Conservation (phyloP, 441 rosid genomes). For the Arabidopsis hybrid region DNA sequence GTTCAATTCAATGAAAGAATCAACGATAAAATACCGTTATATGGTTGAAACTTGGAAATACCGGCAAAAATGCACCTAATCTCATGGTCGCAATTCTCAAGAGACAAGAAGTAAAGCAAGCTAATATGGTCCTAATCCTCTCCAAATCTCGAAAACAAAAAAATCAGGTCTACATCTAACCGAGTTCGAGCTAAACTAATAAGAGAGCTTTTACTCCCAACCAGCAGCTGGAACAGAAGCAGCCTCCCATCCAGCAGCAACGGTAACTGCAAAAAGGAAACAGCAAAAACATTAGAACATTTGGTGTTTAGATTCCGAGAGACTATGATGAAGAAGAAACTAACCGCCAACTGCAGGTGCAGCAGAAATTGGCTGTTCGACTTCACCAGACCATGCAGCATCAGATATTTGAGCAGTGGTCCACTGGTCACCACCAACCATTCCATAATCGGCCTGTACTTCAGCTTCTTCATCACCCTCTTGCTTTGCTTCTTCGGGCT, state of each 20-base stretch:
- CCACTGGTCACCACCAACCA: slow-evolving; percentile 55
- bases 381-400: slow-evolving; percentile 57
- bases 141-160: neutral
- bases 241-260: slow-evolving; percentile 53
- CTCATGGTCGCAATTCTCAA: neutral
- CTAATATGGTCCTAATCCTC: neutral
- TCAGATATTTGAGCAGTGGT: slow-evolving; percentile 48
- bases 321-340: neutral
- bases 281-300: neutral
- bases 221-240: slow-evolving; percentile 44
- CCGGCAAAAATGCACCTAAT: neutral
- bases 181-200: neutral
- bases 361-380: slow-evolving; percentile 52
- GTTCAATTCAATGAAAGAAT: neutral
- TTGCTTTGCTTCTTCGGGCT: slow-evolving; percentile 49
- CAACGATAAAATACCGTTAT: neutral
- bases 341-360: slow-evolving; percentile 45
- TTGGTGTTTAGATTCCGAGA: neutral
- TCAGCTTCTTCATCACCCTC: slow-evolving; percentile 53
- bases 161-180: neutral
- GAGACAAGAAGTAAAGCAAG: neutral
- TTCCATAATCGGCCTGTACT: slow-evolving; percentile 45
- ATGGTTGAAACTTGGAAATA: neutral
- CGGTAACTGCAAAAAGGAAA: slow-evolving; percentile 9
- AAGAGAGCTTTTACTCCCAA: slow-evolving; percentile 46